phyloP scores from a whole-genome alignment of 768 basidiomycete species.

The Tephrocybe sp. region DNA sequence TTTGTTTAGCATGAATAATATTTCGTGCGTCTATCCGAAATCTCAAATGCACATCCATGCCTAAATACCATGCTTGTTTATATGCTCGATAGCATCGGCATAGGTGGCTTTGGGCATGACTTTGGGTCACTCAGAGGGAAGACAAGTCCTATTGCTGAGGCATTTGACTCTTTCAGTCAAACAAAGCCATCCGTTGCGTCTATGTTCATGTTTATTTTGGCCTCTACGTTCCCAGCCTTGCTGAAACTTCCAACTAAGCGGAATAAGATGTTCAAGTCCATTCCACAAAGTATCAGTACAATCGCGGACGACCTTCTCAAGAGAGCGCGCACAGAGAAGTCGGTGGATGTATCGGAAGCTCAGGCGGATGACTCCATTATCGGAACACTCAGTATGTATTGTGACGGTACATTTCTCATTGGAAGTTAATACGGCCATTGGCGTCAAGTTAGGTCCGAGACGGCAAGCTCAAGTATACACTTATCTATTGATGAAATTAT shows the following conservation, averaged over 20 bases:
- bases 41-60: background rate
- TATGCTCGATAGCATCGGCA: constrained; percentile 49
- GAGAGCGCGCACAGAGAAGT: constrained; percentile 23
- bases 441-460: constrained; percentile 35
- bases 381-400: constrained; percentile 21
- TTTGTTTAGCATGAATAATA: constrained; percentile 36
- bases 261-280: constrained; percentile 18
- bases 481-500: constrained; percentile 43
- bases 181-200: constrained; percentile 16
- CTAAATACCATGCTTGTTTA: background rate
- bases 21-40: constrained; percentile 31
- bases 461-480: constrained; percentile 18
- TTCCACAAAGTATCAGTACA: constrained; percentile 22
- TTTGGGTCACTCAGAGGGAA: constrained; percentile 46
- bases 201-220: constrained; percentile 19
- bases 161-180: constrained; percentile 29
- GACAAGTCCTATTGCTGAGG: constrained; percentile 27
- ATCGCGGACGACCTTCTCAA: constrained; percentile 31
- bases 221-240: constrained; percentile 27
- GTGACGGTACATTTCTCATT: too few species aligned
- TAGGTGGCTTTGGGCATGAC: constrained; percentile 50
- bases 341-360: constrained; percentile 11
- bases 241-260: constrained; percentile 26
- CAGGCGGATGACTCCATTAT: constrained; percentile 24
- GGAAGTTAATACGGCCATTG: too few species aligned